Percentiles rank a stretch among this genome's conserved stretches.
Evolutionary conservation across 768 basidiomycete species (phyloP).

Genomic region (Crassisporium funariophilum): DNA sequence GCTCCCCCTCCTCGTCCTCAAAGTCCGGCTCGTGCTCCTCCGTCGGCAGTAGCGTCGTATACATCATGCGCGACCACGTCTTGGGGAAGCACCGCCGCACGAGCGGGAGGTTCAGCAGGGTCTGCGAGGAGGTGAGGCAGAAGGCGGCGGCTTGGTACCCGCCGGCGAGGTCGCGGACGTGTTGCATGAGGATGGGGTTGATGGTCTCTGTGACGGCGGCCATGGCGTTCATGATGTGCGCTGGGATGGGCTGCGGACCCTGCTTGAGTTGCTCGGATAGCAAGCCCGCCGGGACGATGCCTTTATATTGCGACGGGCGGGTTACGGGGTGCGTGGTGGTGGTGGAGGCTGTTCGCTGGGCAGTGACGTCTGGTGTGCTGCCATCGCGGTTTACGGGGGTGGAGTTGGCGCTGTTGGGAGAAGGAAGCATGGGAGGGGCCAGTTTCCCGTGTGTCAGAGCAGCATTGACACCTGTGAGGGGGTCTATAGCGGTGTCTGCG

Average conservation of each 20-base stretch:
- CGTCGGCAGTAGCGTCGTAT: constrained; percentile 57
- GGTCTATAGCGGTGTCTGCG: constrained; percentile 39
- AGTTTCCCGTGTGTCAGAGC: constrained; percentile 37
- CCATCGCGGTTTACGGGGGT: constrained; percentile 68
- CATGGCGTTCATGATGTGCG: constrained; percentile 46
- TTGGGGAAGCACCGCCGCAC: constrained; percentile 72
- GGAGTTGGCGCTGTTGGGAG: constrained; percentile 74
- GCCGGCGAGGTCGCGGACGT: constrained; percentile 43
- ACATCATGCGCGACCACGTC: constrained; percentile 74
- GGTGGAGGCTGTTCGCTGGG: constrained; percentile 29
- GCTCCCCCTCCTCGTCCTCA: constrained; percentile 83
- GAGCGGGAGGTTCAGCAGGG: constrained; percentile 60
- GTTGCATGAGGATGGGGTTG: constrained; percentile 41
- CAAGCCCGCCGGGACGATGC: constrained; percentile 38
- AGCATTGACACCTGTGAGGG: constrained; percentile 25
- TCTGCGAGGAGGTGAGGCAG: constrained; percentile 50
- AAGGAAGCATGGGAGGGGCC: constrained; percentile 79
- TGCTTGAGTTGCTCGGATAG: constrained; percentile 39
- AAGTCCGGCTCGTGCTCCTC: constrained; percentile 84
- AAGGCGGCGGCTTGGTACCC: constrained; percentile 43
- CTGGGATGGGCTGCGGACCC: constrained; percentile 40
- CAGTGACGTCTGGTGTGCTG: constrained; percentile 51
- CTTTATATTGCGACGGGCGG: constrained; percentile 31
- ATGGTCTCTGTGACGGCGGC: constrained; percentile 46
- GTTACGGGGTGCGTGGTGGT: constrained; percentile 33